Evolutionary conservation across 1,139 yeast species (phyloP).

Genomic region (Taphrina pruni): DNA sequence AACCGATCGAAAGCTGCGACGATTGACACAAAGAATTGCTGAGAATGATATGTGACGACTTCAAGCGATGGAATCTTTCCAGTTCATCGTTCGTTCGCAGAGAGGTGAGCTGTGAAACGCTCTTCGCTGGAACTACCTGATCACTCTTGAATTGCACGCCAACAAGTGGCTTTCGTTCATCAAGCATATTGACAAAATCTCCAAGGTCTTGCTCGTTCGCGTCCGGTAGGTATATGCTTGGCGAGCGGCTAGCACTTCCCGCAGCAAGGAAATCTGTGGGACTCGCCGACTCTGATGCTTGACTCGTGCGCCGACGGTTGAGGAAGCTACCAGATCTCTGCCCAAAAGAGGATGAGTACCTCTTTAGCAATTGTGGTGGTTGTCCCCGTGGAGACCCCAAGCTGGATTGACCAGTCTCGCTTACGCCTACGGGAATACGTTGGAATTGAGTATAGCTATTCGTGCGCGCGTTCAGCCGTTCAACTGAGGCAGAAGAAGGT

Average conservation of each 20-base stretch:
- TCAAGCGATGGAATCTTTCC: slow-evolving; percentile 58
- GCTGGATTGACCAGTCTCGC: slow-evolving; percentile 3
- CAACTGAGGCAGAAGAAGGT: slow-evolving; percentile 17
- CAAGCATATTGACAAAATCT: slow-evolving; percentile 81
- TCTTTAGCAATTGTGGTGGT: slow-evolving; percentile 26
- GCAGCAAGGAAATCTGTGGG: slow-evolving; percentile 4
- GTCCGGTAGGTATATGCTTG: slow-evolving; percentile 16
- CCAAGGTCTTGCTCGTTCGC: slow-evolving; percentile 71
- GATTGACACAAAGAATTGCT: slow-evolving; percentile 48
- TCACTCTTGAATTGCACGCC: slow-evolving; percentile 18
- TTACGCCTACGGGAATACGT: slow-evolving; percentile 8
- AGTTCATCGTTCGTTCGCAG: slow-evolving; percentile 49
- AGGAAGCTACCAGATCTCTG: slow-evolving; percentile 22
- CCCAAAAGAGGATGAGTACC: slow-evolving; percentile 29
- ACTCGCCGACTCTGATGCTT: slow-evolving; percentile 17
- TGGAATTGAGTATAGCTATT: slow-evolving; percentile 7
- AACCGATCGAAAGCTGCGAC: slow-evolving; percentile 39
- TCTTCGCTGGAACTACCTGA: neutral
- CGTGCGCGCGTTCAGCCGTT: slow-evolving; percentile 27
- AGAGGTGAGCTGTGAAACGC: slow-evolving; percentile 23
- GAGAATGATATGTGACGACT: slow-evolving; percentile 57
- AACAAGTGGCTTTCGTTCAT: slow-evolving; percentile 50
- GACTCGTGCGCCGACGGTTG: slow-evolving; percentile 33
- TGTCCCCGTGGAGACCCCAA: slow-evolving; percentile 25
- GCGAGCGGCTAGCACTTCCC: slow-evolving; percentile 30